Percentiles rank a stretch among this genome's conserved stretches.
Evolutionary conservation across 768 basidiomycete genomes (phyloP).

Genomic region (Sutorius australiensis): DNA sequence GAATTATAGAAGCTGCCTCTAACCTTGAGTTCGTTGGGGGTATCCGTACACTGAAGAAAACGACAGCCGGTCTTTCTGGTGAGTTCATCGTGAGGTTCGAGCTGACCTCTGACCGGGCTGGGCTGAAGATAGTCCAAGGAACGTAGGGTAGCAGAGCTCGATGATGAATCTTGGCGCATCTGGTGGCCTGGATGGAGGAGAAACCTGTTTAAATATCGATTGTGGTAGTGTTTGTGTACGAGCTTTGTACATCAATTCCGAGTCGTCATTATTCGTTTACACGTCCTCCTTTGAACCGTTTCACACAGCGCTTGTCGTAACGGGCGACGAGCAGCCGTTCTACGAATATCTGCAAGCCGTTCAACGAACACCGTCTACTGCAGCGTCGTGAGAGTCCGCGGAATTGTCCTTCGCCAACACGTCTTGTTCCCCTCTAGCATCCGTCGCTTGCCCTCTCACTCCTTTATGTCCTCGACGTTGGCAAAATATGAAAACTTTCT

Average conservation of each 20-base stretch:
- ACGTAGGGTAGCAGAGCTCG: conserved; percentile 22
- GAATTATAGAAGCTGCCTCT: conserved; percentile 2
- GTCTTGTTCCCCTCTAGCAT: background rate
- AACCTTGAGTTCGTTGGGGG: conserved; percentile 71
- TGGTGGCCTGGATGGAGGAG: conserved; percentile 4
- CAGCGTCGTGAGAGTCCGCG: conserved; percentile 5
- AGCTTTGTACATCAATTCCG: conserved; percentile 27
- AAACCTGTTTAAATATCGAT: conserved; percentile 4
- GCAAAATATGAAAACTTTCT: conserved; percentile 81
- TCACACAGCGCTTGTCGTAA: background rate
- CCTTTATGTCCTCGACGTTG: conserved; percentile 55
- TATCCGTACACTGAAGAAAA: conserved; percentile 74
- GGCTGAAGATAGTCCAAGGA: conserved; percentile 54
- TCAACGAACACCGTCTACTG: background rate
- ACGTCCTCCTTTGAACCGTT: background rate
- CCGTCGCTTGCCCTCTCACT: background rate
- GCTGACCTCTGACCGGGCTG: conserved; percentile 70
- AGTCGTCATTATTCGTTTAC: too few relatives aligned
- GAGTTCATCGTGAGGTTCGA: conserved; percentile 58
- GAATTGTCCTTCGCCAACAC: conserved; percentile 2
- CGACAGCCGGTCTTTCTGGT: conserved; percentile 58
- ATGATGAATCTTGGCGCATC: conserved; percentile 25
- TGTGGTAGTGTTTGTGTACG: conserved; percentile 18
- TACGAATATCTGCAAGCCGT: background rate
- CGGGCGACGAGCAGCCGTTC: background rate